Percentiles rank a stretch among this genome's conserved stretches.
phyloP scores from a whole-genome alignment of 768 basidiomycete species.

The Trametopsis cervina region DNA sequence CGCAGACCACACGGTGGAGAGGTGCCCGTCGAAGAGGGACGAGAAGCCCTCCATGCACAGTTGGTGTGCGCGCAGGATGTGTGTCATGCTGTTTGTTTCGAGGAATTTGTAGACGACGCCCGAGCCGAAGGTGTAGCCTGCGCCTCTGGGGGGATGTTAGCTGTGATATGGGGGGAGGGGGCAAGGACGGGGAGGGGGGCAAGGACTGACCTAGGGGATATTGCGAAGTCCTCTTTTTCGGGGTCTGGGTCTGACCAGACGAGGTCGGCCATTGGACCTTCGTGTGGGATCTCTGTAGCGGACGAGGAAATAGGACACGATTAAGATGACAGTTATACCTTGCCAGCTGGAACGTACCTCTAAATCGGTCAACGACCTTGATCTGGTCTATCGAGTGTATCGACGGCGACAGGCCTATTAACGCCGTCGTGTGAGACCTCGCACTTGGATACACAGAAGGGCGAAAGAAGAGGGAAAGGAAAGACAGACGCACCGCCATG shows the following conservation, averaged over 20 bases:
- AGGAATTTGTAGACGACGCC: conserved; percentile 98
- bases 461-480: too few relatives aligned
- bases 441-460: too few relatives aligned
- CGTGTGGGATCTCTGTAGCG: conserved; percentile 88
- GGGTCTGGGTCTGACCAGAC: conserved; percentile 99
- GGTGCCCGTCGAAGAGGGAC: conserved; percentile 93
- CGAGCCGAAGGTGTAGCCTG: conserved; percentile 97
- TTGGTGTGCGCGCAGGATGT: conserved; percentile 96
- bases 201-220: conserved; percentile 79
- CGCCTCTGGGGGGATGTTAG: conserved; percentile 55
- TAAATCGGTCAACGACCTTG: conserved; percentile 97
- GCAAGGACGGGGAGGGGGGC: background rate
- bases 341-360: conserved; percentile 47
- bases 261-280: conserved; percentile 99
- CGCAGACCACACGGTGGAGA: conserved; percentile 98
- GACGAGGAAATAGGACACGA: background rate
- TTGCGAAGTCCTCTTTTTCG: conserved; percentile 99
- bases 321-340: conserved; percentile 9
- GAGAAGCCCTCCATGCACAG: conserved; percentile 99
- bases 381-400: conserved; percentile 99
- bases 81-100: conserved; percentile 91
- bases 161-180: background rate
- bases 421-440: conserved; percentile 6
- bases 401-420: conserved; percentile 85
- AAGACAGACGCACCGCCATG: conserved; percentile 70